Evolutionary conservation across 2,329 filamentous ascomycete genomes (phyloP), one percentile per base, ranked within the genome.

Genomic region (Raffaelea ambrosiae): DNA sequence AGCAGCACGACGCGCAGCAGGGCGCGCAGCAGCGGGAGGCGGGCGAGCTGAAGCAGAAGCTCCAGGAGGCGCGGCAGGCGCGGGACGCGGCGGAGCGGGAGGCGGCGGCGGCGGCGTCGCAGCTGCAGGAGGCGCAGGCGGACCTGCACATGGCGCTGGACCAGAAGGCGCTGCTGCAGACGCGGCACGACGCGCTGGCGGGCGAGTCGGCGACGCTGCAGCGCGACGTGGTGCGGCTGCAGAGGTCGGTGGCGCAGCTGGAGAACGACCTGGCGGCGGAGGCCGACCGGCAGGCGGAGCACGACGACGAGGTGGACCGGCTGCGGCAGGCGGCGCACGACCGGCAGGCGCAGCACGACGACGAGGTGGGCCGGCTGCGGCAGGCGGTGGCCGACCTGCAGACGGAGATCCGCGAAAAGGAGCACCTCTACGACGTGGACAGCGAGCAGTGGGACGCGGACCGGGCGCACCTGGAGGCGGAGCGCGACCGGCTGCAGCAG

Each of bases 361-460:
- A 70, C 29, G 68, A 72, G 46, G 74, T 29, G 9, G 49, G 40
- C 19, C 67, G 70, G 11, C 44, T 44, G 14, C 3, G 33, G 29
- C 67, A 73, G 52, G 75, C 86, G 62, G 80, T 83, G 20, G 80
- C 76, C 46, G 70, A 74, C 46, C 67, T 86, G 4, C 79, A 83
- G 50, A 75, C 79, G 19, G 77, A 84, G 53, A 72, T 86, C 29
- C 76, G 80, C 54, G 80, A 86, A 55, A 85, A 82, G 54, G 81
- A 87, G 56, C 83, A 81, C 43, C 70, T 84, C 35, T 83, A 84
- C 64, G 81, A 83, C 50, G 78, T 83, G 49, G 82, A 87, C 57
- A 79, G 76, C 61, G 84, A 88, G 53, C 80, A 81, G 56, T 88
- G 84, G 84, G 81, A 85, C 46, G 77, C 74, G 8, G 78, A 83